Evolutionary conservation across 2,329 filamentous ascomycete genomes (phyloP).

Genomic region (Monosporascus ibericus): DNA sequence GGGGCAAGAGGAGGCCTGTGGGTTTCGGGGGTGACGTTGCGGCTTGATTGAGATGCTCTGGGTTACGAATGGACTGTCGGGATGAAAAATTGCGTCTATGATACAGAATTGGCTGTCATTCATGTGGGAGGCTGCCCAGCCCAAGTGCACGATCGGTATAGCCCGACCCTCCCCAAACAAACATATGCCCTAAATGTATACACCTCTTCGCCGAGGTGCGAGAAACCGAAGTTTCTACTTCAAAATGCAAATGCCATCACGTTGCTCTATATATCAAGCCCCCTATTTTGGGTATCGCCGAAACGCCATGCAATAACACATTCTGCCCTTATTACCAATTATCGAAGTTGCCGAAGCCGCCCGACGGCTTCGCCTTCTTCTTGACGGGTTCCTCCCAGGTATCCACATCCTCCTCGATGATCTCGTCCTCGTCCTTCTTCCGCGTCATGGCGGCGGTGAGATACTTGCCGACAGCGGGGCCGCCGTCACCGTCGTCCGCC

Average conservation of each 20-base stretch:
- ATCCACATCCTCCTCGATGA: constrained; percentile 56
- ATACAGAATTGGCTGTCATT: too few relatives aligned
- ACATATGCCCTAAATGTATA: too few relatives aligned
- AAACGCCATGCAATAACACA: constrained; percentile 9
- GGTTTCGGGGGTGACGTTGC: constrained; percentile 77
- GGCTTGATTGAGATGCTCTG: constrained; percentile 2
- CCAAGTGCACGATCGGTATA: too few relatives aligned
- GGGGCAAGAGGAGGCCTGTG: constrained; percentile 68
- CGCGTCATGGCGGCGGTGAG: constrained; percentile 53
- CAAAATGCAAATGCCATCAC: too few relatives aligned
- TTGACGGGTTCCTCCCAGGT: constrained; percentile 64
- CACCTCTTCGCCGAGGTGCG: too few relatives aligned
- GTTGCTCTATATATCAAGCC: not conserved
- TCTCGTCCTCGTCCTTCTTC: constrained; percentile 39
- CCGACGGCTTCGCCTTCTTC: constrained; percentile 67
- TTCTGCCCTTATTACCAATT: constrained; percentile 56
- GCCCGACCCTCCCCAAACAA: too few relatives aligned
- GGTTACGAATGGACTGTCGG: not conserved
- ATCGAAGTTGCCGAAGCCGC: constrained; percentile 89
- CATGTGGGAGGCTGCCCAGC: too few relatives aligned
- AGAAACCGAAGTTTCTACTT: too few relatives aligned
- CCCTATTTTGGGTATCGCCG: not conserved
- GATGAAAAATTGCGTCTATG: too few relatives aligned
- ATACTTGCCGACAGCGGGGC: constrained; percentile 67
- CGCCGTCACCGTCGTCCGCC: constrained; percentile 4